Conservation (phyloP, 2,329 filamentous ascomycete genomes). For the Fusarium sp. region DNA sequence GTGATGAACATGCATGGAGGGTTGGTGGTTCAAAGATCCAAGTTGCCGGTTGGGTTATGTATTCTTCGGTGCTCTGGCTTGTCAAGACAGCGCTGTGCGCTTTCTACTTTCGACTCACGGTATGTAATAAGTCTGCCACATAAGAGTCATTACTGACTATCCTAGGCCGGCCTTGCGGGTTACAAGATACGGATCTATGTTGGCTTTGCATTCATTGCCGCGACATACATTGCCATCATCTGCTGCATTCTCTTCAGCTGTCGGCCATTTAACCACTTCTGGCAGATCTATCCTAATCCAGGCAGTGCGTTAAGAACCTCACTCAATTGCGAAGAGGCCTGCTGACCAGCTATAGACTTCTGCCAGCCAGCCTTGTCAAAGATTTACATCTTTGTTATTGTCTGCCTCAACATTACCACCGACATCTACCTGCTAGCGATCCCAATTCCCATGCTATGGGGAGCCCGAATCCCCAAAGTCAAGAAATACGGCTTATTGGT, state of each 20-base stretch:
- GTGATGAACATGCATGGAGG: conserved; percentile 53
- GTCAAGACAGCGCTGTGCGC: conserved; percentile 64
- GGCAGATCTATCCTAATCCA: conserved; percentile 57
- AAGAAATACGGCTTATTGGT: conserved; percentile 65
- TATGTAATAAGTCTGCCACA: conserved; percentile 33
- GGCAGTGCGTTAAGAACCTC: conserved; percentile 48
- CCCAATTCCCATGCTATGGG: conserved; percentile 63
- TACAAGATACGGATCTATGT: conserved; percentile 45
- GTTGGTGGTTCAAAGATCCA: conserved; percentile 65
- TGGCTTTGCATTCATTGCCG: conserved; percentile 50
- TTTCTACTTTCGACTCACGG: conserved; percentile 63
- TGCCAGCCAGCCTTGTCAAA: conserved; percentile 56
- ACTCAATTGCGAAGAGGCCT: rapidly evolving
- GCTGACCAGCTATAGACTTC: conserved; percentile 48
- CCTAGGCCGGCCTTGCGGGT: conserved; percentile 31
- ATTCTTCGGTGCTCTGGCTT: conserved; percentile 62
- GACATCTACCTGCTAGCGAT: conserved; percentile 56
- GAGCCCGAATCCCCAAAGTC: conserved; percentile 58
- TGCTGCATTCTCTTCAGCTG: conserved; percentile 52
- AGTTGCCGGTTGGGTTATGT: conserved; percentile 63
- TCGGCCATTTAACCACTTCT: conserved; percentile 51
- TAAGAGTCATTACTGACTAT: conserved; percentile 39
- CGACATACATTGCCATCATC: conserved; percentile 50
- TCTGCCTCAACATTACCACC: conserved; percentile 53
- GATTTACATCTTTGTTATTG: conserved; percentile 52